Conservation (phyloP, 805 yeast genomes). For the Kurtzmaniella fragi region DNA sequence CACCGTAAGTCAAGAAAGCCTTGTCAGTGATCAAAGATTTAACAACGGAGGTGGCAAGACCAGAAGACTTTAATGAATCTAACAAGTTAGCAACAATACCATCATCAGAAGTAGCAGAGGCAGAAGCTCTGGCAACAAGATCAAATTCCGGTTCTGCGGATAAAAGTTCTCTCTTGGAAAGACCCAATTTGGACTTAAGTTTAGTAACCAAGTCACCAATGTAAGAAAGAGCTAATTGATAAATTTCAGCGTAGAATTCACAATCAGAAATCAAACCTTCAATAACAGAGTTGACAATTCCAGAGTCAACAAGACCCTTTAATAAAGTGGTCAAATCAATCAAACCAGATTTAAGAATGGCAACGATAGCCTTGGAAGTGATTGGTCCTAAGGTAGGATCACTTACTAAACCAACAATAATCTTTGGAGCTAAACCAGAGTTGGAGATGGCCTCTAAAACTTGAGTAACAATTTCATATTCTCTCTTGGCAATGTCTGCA, state of each 20-base stretch:
- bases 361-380: constrained; percentile 22
- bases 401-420: constrained; percentile 27
- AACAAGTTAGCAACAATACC: constrained; percentile 28
- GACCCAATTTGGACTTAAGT: constrained; percentile 17
- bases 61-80: constrained; percentile 40
- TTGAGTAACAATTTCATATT: constrained; percentile 35
- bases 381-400: constrained; percentile 26
- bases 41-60: constrained; percentile 36
- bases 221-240: constrained; percentile 27
- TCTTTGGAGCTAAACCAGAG: constrained; percentile 32
- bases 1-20: constrained; percentile 35
- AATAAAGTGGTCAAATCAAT: constrained; percentile 33
- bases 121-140: background rate
- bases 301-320: constrained; percentile 37
- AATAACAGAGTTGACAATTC: constrained; percentile 34
- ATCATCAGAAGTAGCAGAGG: constrained; percentile 1
- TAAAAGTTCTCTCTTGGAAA: constrained; percentile 10
- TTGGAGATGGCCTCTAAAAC: constrained; percentile 31
- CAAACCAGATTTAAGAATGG: constrained; percentile 25
- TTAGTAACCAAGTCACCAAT: constrained; percentile 25
- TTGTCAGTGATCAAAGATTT: constrained; percentile 31
- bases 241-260: constrained; percentile 34
- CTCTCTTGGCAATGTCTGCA: constrained; percentile 31
- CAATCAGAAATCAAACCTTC: constrained; percentile 32
- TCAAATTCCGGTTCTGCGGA: constrained; percentile 1